These are phyloP conservation scores for Trichoderma guizhouense DNA, from an alignment of 2,329 filamentous ascomycete species.

Conservation along the genomic window DNA sequence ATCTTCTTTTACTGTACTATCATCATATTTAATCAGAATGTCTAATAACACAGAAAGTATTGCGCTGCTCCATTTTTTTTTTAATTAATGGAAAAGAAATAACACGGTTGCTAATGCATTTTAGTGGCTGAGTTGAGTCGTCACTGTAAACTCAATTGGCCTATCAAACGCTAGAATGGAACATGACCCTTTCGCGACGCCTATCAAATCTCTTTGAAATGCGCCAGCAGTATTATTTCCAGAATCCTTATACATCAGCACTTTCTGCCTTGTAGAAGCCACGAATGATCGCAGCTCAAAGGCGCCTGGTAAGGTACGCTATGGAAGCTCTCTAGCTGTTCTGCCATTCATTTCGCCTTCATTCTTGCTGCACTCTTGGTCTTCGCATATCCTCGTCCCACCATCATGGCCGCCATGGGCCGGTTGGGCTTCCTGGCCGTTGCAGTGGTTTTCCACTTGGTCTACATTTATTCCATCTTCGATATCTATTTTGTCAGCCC, in stretches of 20 bases:
- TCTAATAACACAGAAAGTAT: not conserved
- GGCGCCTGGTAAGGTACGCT: conserved; percentile 6
- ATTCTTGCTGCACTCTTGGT: not conserved
- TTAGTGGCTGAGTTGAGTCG: not conserved
- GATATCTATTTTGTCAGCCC: conserved; percentile 98
- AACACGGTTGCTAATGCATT: not conserved
- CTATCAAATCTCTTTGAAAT: not conserved
- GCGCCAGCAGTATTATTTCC: not conserved
- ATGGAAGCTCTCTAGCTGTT: conserved; percentile 12
- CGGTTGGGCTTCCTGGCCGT: conserved; percentile 83
- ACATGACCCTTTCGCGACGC: conserved; percentile 9
- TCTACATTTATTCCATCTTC: conserved; percentile 95
- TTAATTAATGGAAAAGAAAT: not conserved
- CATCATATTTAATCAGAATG: not conserved
- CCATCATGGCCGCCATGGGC: conserved; percentile 51
- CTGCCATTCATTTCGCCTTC: not conserved
- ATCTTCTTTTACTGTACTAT: not conserved
- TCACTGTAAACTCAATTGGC: not conserved
- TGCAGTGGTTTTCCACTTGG: conserved; percentile 86
- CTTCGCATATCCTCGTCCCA: not conserved
- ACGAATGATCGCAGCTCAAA: not conserved
- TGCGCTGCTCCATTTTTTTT: not conserved
- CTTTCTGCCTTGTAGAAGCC: not conserved
- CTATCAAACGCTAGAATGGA: conserved; percentile 6
- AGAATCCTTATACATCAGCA: not conserved